phyloP scores from a whole-genome alignment of 768 basidiomycete species.

The Leucocoprinus sp. region DNA sequence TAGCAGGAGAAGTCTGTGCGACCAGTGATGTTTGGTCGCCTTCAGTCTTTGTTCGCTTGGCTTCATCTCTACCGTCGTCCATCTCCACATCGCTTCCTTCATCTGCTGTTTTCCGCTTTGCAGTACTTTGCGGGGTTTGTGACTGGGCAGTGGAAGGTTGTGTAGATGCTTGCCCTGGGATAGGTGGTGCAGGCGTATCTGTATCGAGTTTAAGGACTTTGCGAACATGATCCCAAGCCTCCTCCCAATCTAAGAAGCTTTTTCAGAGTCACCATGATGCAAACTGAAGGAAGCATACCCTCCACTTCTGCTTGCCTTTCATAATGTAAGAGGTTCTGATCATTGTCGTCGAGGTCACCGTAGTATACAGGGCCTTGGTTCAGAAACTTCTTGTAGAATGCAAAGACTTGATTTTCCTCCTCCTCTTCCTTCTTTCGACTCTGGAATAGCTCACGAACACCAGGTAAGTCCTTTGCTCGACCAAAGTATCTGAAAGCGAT shows the following conservation, averaged over 20 bases:
- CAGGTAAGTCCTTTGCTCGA: constrained; percentile 91
- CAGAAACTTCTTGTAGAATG: constrained; percentile 82
- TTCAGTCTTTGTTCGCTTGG: constrained; percentile 26
- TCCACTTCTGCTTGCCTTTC: constrained; percentile 68
- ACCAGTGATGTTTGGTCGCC: constrained; percentile 16
- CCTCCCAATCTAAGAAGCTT: constrained; percentile 50
- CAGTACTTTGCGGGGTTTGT: constrained; percentile 18
- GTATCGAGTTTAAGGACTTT: constrained; percentile 42
- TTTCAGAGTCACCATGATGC: neutral
- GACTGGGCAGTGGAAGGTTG: constrained; percentile 15
- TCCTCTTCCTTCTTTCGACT: constrained; percentile 80
- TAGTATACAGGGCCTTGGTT: constrained; percentile 85
- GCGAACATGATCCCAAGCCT: constrained; percentile 47
- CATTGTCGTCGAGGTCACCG: constrained; percentile 82
- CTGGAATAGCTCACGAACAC: constrained; percentile 91
- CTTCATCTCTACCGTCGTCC: constrained; percentile 24
- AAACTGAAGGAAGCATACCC: constrained; percentile 34
- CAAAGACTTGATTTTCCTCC: constrained; percentile 73
- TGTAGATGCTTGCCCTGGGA: constrained; percentile 19
- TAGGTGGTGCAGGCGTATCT: constrained; percentile 44
- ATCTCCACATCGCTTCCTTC: constrained; percentile 35
- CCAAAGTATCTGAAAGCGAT: constrained; percentile 74
- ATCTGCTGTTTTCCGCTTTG: constrained; percentile 52
- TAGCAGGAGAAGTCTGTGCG: constrained; percentile 17
- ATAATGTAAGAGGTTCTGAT: constrained; percentile 56